Base-by-base conservation (phyloP, 2,329 filamentous ascomycete genomes). In the Xylaria sp. region DNA sequence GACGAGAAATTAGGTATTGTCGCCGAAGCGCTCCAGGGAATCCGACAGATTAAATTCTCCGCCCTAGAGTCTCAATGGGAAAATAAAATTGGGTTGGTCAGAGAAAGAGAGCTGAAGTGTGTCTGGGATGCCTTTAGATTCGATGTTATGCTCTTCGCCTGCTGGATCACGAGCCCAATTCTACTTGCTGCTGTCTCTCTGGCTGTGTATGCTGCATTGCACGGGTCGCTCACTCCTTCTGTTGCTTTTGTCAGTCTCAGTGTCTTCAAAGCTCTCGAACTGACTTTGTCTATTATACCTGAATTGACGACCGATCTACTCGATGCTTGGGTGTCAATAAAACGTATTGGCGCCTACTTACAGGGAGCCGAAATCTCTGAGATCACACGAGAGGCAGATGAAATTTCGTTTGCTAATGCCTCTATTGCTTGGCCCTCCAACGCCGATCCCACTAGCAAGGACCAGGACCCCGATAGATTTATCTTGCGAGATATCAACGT, bases 41-140 rank as follows among this genome's bases (percentile, higher is more conserved):
- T 94, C 65, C 85, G 90, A 1, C 91, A 95, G 74, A 92, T 95
- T 77, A 95, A 95, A 71, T 93, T 94, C 68, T 90, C 90, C 0
- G 91, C 91, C 1, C 76, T 92, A 1, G 91, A 94, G 73, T 77
- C 80, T 19, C 86, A 90, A 67, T 94, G 91, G 91, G 86, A 92
- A 72, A 80, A 82, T 15, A 90, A 88, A 63, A 90, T 95, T 72
- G 75, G 82, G 63, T 74, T 83, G 63, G 85, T 88, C 7, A 82
- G 91, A 70, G 83, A 87, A 43, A 84, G 82, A 47, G 91, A 94
- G 72, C 81, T 94, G 9, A 75, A 77, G 4, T 85, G 85, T 21
- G 82, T 91, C 35, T 91, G 89, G 86, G 81, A 79, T 38, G 83
- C 87, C 1, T 93, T 91, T 68, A 70, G 83, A 47, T 84, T 82